Evolutionary conservation across 352 stramenopile species (phyloP).

Genomic region (Phytophthora pinifolia): DNA sequence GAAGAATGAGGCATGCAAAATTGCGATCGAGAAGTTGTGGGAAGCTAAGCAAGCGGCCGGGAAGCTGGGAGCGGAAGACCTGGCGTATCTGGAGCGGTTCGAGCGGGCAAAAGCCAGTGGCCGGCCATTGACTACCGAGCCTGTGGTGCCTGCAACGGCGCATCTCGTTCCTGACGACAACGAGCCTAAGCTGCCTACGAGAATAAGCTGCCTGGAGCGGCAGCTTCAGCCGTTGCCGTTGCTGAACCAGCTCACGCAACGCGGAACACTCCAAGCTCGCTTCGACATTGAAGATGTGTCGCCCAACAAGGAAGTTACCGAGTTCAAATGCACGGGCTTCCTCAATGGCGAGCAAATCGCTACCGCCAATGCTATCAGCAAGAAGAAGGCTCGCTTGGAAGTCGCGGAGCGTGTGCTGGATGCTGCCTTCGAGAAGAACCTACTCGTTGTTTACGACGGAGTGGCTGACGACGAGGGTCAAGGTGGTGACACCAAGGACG

Average conservation of each 20-base stretch:
- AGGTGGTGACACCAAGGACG: slow-evolving; percentile 23
- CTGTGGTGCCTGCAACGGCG: neutral
- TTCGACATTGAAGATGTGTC: slow-evolving; percentile 58
- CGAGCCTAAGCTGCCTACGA: slow-evolving; percentile 17
- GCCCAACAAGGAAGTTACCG: slow-evolving; percentile 32
- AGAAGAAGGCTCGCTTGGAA: slow-evolving; percentile 82
- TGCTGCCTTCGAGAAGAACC: slow-evolving; percentile 63
- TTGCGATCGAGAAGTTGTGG: slow-evolving; percentile 75
- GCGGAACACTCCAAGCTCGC: slow-evolving; percentile 39
- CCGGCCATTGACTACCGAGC: slow-evolving; percentile 5
- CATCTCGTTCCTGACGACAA: neutral
- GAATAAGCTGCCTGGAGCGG: slow-evolving; percentile 47
- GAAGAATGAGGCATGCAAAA: slow-evolving; percentile 68
- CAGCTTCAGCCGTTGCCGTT: slow-evolving; percentile 44
- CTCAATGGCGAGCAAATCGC: slow-evolving; percentile 49
- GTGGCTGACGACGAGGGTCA: slow-evolving; percentile 34
- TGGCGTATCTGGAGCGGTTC: slow-evolving; percentile 59
- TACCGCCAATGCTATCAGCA: slow-evolving; percentile 47
- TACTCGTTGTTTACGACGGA: slow-evolving; percentile 41
- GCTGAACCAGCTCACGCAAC: slow-evolving; percentile 55
- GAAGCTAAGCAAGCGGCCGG: slow-evolving; percentile 64
- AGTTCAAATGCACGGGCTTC: slow-evolving; percentile 55
- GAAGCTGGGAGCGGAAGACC: slow-evolving; percentile 52
- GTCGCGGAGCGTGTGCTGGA: slow-evolving; percentile 72
- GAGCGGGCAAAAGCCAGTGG: slow-evolving; percentile 28